Evolutionary conservation across 208 protist species (phyloP).

Genomic region (Phytomonas sp.): DNA sequence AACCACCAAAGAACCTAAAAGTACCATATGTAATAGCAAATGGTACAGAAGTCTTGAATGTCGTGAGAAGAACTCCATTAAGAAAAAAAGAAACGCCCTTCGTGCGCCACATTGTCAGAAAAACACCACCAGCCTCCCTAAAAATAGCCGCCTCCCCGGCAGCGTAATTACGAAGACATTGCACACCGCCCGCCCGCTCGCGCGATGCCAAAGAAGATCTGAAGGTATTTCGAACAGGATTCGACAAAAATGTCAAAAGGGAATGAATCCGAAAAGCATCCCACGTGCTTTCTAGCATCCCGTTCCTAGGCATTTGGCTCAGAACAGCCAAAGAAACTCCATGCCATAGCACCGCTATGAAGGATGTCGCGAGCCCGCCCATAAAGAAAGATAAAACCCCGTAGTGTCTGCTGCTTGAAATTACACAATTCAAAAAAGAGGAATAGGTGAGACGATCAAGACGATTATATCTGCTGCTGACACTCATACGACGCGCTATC

Average conservation of each 20-base stretch:
- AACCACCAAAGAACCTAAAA: conserved; percentile 63
- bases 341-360: conserved; percentile 68
- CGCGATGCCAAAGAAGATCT: conserved; percentile 54
- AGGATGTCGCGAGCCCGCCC: conserved; percentile 35
- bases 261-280: conserved; percentile 67
- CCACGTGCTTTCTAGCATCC: conserved; percentile 26
- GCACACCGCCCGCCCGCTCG: conserved; percentile 72
- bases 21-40: conserved; percentile 76
- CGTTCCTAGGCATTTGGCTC: conserved; percentile 25
- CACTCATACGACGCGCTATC: conserved; percentile 53
- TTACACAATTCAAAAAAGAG: conserved; percentile 56
- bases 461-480: conserved; percentile 42
- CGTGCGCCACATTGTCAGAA: conserved; percentile 33
- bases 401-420: conserved; percentile 42
- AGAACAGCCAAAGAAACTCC: conserved; percentile 55
- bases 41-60: conserved; percentile 79
- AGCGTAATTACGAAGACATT: conserved; percentile 33
- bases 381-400: conserved; percentile 73
- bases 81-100: conserved; percentile 77
- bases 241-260: conserved; percentile 72
- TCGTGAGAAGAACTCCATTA: conserved; percentile 58
- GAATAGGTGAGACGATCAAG: conserved; percentile 29
- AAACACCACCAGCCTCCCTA: conserved; percentile 53
- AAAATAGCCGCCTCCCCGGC: conserved; percentile 64
- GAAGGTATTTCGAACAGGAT: conserved; percentile 73